Evolutionary conservation across 345 rosid species (phyloP).

Genomic region (Stellera chamaejasme): DNA sequence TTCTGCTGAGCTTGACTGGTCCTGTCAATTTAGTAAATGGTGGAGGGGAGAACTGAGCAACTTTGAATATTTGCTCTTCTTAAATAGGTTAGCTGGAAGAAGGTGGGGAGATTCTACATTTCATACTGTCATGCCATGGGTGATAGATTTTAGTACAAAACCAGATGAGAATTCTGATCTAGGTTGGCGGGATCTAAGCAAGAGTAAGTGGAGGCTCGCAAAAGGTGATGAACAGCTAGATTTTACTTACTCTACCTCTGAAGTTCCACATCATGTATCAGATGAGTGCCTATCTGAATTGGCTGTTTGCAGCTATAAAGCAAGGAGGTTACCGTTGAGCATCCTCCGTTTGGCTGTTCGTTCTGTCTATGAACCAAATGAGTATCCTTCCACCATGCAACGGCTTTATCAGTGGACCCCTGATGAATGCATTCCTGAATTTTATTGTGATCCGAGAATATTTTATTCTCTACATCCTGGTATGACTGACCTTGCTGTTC

Average conservation of each 20-base stretch:
- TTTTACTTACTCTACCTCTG: slow-evolving; percentile 86
- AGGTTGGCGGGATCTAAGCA: slow-evolving; percentile 91
- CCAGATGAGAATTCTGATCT: slow-evolving; percentile 64
- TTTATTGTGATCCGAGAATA: slow-evolving; percentile 70
- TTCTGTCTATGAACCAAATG: slow-evolving; percentile 93
- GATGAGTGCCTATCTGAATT: slow-evolving; percentile 98
- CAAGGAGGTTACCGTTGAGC: slow-evolving; percentile 86
- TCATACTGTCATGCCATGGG: slow-evolving; percentile 97
- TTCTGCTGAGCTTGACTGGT: slow-evolving; percentile 52
- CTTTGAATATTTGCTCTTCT: slow-evolving; percentile 76
- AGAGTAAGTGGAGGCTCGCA: slow-evolving; percentile 94
- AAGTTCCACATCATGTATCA: slow-evolving; percentile 89
- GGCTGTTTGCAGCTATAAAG: slow-evolving; percentile 99
- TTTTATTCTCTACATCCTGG: slow-evolving; percentile 68
- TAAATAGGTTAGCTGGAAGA: slow-evolving; percentile 84
- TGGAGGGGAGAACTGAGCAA: slow-evolving; percentile 85
- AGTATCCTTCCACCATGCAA: slow-evolving; percentile 92
- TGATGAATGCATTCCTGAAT: slow-evolving; percentile 97
- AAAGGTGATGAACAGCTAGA: slow-evolving; percentile 98
- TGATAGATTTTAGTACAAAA: slow-evolving; percentile 75
- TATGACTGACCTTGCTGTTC: slow-evolving; percentile 90
- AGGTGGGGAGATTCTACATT: slow-evolving; percentile 94
- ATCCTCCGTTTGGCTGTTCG: slow-evolving; percentile 84
- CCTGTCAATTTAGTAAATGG: slow-evolving; percentile 58
- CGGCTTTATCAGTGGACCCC: slow-evolving; percentile 98